Evolutionary conservation across 768 basidiomycete species (phyloP), one percentile per base, ranked within the genome.

Genomic region (Lactarius deliciosus): DNA sequence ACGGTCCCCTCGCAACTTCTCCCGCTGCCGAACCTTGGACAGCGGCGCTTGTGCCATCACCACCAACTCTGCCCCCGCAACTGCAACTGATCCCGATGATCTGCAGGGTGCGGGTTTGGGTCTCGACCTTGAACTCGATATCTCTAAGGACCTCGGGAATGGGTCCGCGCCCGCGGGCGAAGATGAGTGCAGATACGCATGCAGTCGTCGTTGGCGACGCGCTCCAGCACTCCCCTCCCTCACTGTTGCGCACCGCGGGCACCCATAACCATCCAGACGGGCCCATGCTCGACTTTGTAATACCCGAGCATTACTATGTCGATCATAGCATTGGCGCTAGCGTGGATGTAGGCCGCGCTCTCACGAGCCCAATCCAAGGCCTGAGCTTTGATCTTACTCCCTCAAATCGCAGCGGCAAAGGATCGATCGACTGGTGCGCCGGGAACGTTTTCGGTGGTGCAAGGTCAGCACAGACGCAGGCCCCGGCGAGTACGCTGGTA

Each of bases 1-100:
- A 55, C 66, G 62, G 62, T 60, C 62, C 63, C 66, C 66, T 67
- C 66, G 58, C 53, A 63, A 36, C 32, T 57, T 5, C 54, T 60
- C 16, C 65, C 56, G 50, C 41, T 25, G 16, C 18, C 50, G 5
- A 10, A 47, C 45, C n/a, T 3, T 20, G 22, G 20, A 61, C 30
- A 43, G 57, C 38, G 43, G 53, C 22, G 20, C 38, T 25, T 15
- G 50, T 30, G 53, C 59, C 41, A 43, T 13, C 22, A 9, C 53
- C 34, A 16, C 43, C 16, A 43, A 6, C 15, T 6, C 41, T 43
- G 18, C 41, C 6, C 5, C 5, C 30, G 30, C 30, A 32, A 4
- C 18, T 43, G 41, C 41, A 7, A 15, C 41, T 5, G 41, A 43
- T 18, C 41, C 41, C 5, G 43, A 40, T 47, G 43, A 34, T 34